phyloP scores from a whole-genome alignment of 2,329 filamentous ascomycete species.

The Ilyonectria mors-panacis region DNA sequence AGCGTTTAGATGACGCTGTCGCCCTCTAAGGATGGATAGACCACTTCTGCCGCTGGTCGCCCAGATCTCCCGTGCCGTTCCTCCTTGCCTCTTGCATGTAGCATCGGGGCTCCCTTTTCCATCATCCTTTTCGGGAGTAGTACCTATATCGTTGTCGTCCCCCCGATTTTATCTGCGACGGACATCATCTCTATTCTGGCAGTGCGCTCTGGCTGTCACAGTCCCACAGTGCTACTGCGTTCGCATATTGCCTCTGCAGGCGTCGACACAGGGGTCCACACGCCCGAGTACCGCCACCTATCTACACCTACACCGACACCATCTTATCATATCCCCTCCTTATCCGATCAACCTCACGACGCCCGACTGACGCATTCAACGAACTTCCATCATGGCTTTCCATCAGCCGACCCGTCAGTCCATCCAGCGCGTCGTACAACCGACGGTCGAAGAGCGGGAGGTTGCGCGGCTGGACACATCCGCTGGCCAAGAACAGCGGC shows the following conservation, averaged over 20 bases:
- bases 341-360: slow-evolving; percentile 41
- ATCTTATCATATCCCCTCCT: slow-evolving; percentile 43
- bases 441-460: slow-evolving; percentile 58
- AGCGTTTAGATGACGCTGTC: slow-evolving; percentile 34
- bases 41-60: slow-evolving; percentile 24
- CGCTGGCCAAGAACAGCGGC: slow-evolving; percentile 52
- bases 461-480: slow-evolving; percentile 44
- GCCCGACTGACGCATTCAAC: slow-evolving; percentile 23
- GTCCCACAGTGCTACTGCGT: slow-evolving; percentile 17
- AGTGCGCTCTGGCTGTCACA: slow-evolving; percentile 9
- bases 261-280: slow-evolving; percentile 42
- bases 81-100: slow-evolving; percentile 32
- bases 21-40: slow-evolving; percentile 4
- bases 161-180: neutral
- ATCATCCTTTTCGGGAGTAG: slow-evolving; percentile 22
- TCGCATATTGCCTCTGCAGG: slow-evolving; percentile 36
- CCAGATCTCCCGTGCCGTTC: slow-evolving; percentile 30
- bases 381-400: slow-evolving; percentile 65
- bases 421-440: slow-evolving; percentile 63
- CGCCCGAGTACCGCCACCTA: slow-evolving; percentile 3
- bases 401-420: slow-evolving; percentile 71
- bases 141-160: slow-evolving; percentile 17
- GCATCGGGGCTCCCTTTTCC: slow-evolving; percentile 25
- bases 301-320: slow-evolving; percentile 40
- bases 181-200: neutral